Percentiles rank a stretch among this genome's conserved stretches.
phyloP scores from a whole-genome alignment of 2,329 filamentous ascomycete species.

The Claviceps arundinis region DNA sequence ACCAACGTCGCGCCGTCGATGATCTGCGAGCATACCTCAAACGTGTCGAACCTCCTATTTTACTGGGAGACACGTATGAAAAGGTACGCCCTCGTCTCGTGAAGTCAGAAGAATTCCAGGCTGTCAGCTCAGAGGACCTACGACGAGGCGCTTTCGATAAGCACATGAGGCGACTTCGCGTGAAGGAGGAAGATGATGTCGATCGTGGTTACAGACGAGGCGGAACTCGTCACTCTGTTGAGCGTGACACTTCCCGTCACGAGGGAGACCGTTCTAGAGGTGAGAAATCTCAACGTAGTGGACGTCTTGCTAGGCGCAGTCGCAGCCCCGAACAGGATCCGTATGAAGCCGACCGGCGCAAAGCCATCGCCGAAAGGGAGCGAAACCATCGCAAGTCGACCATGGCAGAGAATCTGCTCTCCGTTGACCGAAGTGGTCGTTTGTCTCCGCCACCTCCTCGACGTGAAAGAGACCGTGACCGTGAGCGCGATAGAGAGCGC shows the following conservation, averaged over 20 bases:
- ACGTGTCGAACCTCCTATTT: constrained; percentile 74
- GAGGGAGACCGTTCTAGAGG: constrained; percentile 44
- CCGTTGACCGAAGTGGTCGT: constrained; percentile 35
- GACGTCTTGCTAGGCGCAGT: constrained; percentile 50
- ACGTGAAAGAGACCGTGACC: constrained; percentile 29
- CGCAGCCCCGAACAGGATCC: constrained; percentile 85
- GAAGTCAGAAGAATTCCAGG: constrained; percentile 72
- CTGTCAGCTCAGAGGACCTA: constrained; percentile 68
- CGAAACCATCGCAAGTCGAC: constrained; percentile 77
- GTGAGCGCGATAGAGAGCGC: constrained; percentile 28
- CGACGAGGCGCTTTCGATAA: constrained; percentile 83
- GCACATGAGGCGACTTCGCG: constrained; percentile 75
- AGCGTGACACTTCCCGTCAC: constrained; percentile 45
- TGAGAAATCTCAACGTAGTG: constrained; percentile 50
- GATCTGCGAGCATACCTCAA: constrained; percentile 77
- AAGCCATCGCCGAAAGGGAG: constrained; percentile 87
- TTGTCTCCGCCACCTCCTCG: constrained; percentile 27
- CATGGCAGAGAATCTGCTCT: constrained; percentile 50
- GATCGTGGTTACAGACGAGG: constrained; percentile 49
- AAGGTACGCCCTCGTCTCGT: constrained; percentile 69
- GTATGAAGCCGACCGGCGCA: constrained; percentile 89
- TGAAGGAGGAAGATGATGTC: constrained; percentile 76
- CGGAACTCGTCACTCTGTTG: constrained; percentile 38
- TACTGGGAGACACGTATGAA: constrained; percentile 72
- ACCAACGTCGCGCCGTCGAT: constrained; percentile 75